Evolutionary conservation across 805 yeast species (phyloP).

Genomic region (Pichia kluyveri): DNA sequence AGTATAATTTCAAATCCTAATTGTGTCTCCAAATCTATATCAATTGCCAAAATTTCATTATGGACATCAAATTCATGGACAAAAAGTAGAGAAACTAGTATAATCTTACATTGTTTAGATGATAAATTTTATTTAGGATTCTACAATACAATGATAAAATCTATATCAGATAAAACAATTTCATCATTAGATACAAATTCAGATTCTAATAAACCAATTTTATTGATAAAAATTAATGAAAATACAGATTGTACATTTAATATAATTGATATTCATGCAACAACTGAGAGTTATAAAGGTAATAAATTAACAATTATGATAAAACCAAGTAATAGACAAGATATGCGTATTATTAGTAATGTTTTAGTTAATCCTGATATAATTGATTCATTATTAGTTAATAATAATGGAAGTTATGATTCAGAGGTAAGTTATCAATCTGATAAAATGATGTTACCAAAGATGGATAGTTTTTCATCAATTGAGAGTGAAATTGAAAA

Average conservation of each 20-base stretch:
- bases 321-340: conserved; percentile 3
- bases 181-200: neutral
- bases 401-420: conserved; percentile 2
- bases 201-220: neutral
- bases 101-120: neutral
- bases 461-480: neutral
- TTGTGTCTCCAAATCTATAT: conserved; percentile 3
- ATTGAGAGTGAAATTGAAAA: neutral
- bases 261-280: conserved; percentile 12
- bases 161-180: too few relatives aligned
- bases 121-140: conserved; percentile 1
- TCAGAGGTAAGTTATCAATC: conserved; percentile 16
- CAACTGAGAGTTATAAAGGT: conserved; percentile 4
- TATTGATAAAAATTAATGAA: conserved; percentile 1
- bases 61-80: conserved; percentile 25
- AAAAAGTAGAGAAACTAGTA: conserved; percentile 2
- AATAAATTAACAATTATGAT: conserved; percentile 7
- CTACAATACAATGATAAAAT: neutral
- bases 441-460: neutral
- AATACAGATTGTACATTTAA: conserved; percentile 6
- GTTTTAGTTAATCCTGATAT: conserved; percentile 3
- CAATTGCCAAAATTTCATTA: conserved; percentile 17
- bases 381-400: neutral
- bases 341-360: conserved; percentile 1
- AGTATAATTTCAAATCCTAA: neutral